Evolutionary conservation across 495 filamentous ascomycete genomes (phyloP), one percentile per base, ranked within the genome.

Genomic region (Aspergillus sparsus): DNA sequence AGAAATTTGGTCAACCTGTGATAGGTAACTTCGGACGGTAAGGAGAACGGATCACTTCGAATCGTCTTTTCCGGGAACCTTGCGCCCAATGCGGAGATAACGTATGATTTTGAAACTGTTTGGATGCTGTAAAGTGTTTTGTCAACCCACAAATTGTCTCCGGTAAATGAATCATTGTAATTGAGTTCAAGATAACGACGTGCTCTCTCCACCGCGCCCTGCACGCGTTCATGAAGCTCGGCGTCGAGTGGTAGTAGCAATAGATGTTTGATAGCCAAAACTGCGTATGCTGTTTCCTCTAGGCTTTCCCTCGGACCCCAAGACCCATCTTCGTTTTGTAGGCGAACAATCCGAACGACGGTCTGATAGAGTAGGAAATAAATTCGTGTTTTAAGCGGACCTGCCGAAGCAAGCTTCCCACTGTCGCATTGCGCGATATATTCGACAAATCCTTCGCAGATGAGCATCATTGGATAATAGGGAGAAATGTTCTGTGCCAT

Each of bases 91-190:
- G 44, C 44, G 21, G n/a, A 9, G 4, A 46, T 8, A 46, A 46
- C 13, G 21, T 46, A 46, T 46, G 44, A 46, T 18, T 18, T 16
- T 13, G 44, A n/a, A 6, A 46, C 44, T 18, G 44, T 46, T 18
- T 18, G 44, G 44, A 46, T 46, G 10, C 55, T 55, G 54, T 75
- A 80, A 6, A 64, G 67, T 34, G 74, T 71, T 53, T 80, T 80
- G 51, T 79, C 76, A 7, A 78, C 68, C 77, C 77, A 80, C 3
- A 77, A 49, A 37, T 36, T 36, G 7, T 62, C 63, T 42, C 47
- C 33, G 7, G 27, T 46, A 36, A 5, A 16, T 13, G 18, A 7
- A 13, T 31, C 21, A n/a, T 32, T 12, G 27, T 35, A 35, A 34
- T 12, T 7, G 27, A 10, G 49, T 15, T 46, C 44, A 18, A 46